A percentile compares a stretch with the other conserved stretches of the same genome.
Evolutionary conservation across 495 filamentous ascomycete species (phyloP).

Genomic region (Xylaria bambusicola): DNA sequence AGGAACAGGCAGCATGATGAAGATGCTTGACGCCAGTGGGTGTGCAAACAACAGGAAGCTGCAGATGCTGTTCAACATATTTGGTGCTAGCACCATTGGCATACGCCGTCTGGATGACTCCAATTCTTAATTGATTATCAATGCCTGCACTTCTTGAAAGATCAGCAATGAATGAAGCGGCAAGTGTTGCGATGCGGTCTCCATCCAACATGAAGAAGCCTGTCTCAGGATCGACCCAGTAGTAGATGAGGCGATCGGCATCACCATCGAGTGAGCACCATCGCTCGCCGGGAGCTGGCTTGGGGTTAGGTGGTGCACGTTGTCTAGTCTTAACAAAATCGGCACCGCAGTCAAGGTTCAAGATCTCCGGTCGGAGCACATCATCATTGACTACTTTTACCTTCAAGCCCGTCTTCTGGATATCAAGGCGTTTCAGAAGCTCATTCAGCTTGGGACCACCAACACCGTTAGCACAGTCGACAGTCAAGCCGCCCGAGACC

Average conservation of each 20-base stretch:
- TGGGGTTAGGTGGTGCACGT: slow-evolving; percentile 80
- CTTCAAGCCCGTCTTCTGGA: slow-evolving; percentile 65
- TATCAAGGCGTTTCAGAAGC: slow-evolving; percentile 79
- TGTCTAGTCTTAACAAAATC: slow-evolving; percentile 98
- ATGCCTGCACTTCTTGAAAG: slow-evolving; percentile 79
- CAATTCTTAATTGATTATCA: slow-evolving; percentile 76
- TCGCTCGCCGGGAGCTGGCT: slow-evolving; percentile 72
- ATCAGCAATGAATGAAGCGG: slow-evolving; percentile 90
- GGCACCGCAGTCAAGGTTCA: slow-evolving; percentile 93
- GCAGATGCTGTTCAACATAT: slow-evolving; percentile 84
- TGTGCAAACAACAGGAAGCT: slow-evolving; percentile 89
- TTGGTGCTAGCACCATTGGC: slow-evolving; percentile 95
- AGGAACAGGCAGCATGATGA: slow-evolving; percentile 88
- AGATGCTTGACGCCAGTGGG: slow-evolving; percentile 96
- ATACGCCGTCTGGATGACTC: slow-evolving; percentile 95
- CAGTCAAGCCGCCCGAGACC: slow-evolving; percentile 68
- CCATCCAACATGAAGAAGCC: slow-evolving; percentile 91
- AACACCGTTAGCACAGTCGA: slow-evolving; percentile 97
- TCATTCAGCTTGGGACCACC: slow-evolving; percentile 89
- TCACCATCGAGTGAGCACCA: slow-evolving; percentile 93
- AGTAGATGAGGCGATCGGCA: slow-evolving; percentile 93
- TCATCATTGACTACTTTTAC: slow-evolving; percentile 91
- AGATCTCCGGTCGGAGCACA: slow-evolving; percentile 78
- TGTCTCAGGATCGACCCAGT: slow-evolving; percentile 79
- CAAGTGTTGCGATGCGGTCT: slow-evolving; percentile 93